Base-by-base conservation (phyloP, 2,329 filamentous ascomycete genomes). In the Hymenoscyphus occultus region DNA sequence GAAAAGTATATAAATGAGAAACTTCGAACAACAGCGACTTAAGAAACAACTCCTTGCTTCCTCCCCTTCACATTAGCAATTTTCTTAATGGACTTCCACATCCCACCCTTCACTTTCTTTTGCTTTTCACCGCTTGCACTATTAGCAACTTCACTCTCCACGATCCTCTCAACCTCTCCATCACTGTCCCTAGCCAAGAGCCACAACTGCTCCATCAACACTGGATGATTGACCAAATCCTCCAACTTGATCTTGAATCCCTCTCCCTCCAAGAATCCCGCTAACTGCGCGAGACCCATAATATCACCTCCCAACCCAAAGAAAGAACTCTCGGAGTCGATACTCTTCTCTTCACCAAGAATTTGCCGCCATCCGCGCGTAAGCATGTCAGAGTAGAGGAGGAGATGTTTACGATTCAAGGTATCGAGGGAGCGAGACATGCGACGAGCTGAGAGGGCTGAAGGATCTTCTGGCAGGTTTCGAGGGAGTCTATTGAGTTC, bases 251-350 rank as follows among this genome's bases (percentile, higher is more conserved):
- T 14, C 22, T 61, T 66, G n/a, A 62, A 63, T 1, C 64, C 66
- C 39, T 61, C 56, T 5, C 13, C 32, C 16, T 63, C 64, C 35
- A 67, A 61, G 3, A 67, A 35, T 1, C 35, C 19, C 6, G 48
- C 58, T 5, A 65, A 22, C 42, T 68, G 66, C 7, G 66, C 64
- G 10, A 63, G 22, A 12, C 59, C 64, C 35, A 68, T 64, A n/a
- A 68, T 64, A 61, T 68, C 66, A 13, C 64, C 61, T 10, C 64
- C 66, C 10, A 66, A 35, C 1, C 56, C 64, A 48, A 58, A 68
- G 39, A 68, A 66, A 14, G 61, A 64, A 14, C 59, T 56, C 6
- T 65, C 64, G 5, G 45, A 48, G 16, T 63, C 22, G 5, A 61
- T 31, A 35, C 42, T 40, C 22, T 35, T 58, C 39, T 62, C 58